These are phyloP conservation scores for Saturnispora diversa DNA, from an alignment of 805 yeast genomes.

Conservation along the genomic window DNA sequence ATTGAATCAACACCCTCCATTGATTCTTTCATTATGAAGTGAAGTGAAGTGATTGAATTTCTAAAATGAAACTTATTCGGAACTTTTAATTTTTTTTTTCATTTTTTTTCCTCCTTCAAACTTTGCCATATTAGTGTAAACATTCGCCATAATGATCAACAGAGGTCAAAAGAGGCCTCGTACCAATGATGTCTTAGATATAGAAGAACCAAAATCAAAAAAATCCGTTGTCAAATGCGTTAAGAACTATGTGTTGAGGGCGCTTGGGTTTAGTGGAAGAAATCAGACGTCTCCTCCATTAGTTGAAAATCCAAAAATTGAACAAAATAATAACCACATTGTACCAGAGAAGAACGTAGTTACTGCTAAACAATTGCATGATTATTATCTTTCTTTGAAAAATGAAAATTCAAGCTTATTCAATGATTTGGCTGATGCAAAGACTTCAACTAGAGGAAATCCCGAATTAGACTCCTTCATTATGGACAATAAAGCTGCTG, in stretches of 20 bases:
- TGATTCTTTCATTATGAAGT: too few relatives aligned
- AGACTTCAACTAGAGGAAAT: neutral
- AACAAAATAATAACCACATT: neutral
- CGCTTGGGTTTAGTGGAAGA: constrained; percentile 2
- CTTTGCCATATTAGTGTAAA: neutral
- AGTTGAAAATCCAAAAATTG: too few relatives aligned
- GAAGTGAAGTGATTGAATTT: too few relatives aligned
- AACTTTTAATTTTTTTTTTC: neutral
- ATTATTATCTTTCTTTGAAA: constrained; percentile 24
- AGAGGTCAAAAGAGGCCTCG: constrained; percentile 1
- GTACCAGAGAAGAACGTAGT: constrained; percentile 10
- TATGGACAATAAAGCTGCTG: constrained; percentile 19
- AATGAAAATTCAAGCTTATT: constrained; percentile 18
- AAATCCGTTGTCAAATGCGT: neutral
- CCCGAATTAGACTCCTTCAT: constrained; percentile 21
- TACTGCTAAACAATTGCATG: constrained; percentile 24
- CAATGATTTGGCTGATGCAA: constrained; percentile 14
- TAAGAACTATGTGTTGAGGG: constrained; percentile 4
- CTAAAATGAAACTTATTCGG: neutral
- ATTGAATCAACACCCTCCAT: neutral
- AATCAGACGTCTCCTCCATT: too few relatives aligned
- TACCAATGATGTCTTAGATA: neutral
- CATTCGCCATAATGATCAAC: constrained; percentile 2
- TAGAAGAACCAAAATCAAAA: neutral
- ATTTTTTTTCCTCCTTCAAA: neutral